Evolutionary conservation across 345 rosid genomes (phyloP), one percentile per base, ranked within the genome.

Genomic region (Euphorbia peplus): DNA sequence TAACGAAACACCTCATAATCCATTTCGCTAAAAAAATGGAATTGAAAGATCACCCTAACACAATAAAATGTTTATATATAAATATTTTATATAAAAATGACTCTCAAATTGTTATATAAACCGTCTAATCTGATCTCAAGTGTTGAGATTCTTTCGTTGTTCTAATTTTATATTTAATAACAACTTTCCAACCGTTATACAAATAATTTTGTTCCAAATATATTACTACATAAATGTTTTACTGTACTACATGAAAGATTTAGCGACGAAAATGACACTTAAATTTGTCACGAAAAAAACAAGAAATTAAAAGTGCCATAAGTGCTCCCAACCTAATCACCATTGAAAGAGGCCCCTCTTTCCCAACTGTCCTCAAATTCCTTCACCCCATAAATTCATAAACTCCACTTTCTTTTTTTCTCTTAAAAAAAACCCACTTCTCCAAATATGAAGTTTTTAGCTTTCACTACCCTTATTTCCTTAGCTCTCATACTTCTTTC

Each of bases 341-440:
- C 59, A 22, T 42, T 41, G 57, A 16, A 68, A 16, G 64, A 64
- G 64, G 21, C 83, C 64, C 78, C 37, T 32, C 37, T 32, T 32
- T 6, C 37, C 42, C 42, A 87, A 71, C 90, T 78, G 87, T 78
- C 83, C 72, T 67, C 80, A 70, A n/a, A 71, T 51, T 59, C 60
- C 54, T 70, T 21, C 58, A 3, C 58, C 25, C 69, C 35, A 60
- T 76, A n/a, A 71, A 70, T 56, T 41, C 69, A 42, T 10, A 3
- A 16, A 51, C 39, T 16, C n/a, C 14, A 21, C 21, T n/a, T 52
- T 57, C 55, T 69, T 66, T 46, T 25, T 42, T 19, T 0, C 62
- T 29, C 57, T n/a, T 11, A 14, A 8, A 26, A 55, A n/a, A 10
- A 21, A 35, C 59, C 76, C 42, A 51, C 35, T 56, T 47, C 50